Evolutionary conservation across 2,329 filamentous ascomycete genomes (phyloP).

Genomic region (Exophiala mesophila): DNA sequence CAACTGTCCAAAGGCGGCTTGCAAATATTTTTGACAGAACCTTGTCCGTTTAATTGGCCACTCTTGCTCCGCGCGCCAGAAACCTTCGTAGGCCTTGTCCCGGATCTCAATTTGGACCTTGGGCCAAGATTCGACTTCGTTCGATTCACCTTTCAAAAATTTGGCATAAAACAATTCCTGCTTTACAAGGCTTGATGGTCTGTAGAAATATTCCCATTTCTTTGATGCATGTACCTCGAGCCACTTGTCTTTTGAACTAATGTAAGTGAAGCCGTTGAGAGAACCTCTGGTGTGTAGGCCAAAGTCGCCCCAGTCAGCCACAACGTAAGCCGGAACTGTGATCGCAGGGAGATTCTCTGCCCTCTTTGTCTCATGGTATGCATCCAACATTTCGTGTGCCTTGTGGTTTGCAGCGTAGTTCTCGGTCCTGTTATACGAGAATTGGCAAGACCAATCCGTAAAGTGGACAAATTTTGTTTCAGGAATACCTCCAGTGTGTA

Average conservation of each 20-base stretch:
- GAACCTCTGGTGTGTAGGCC: slow-evolving; percentile 8
- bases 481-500: slow-evolving; percentile 48
- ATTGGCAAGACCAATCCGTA: slow-evolving; percentile 9
- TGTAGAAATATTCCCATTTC: slow-evolving; percentile 11
- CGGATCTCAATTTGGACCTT: slow-evolving; percentile 7
- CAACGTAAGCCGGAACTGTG: slow-evolving; percentile 5
- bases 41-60: slow-evolving; percentile 5
- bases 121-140: slow-evolving; percentile 7
- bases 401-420: background rate
- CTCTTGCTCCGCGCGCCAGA: background rate
- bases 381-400: slow-evolving; percentile 9
- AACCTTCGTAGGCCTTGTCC: background rate
- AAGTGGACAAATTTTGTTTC: background rate
- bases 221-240: slow-evolving; percentile 9
- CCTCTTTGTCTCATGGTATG: slow-evolving; percentile 2
- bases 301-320: slow-evolving; percentile 9
- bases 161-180: slow-evolving; percentile 8
- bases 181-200: background rate
- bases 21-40: slow-evolving; percentile 4
- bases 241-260: slow-evolving; percentile 9
- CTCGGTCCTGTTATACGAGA: slow-evolving; percentile 3
- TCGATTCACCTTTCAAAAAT: slow-evolving; percentile 5
- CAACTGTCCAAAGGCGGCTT: background rate
- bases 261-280: slow-evolving; percentile 5
- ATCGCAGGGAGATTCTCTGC: slow-evolving; percentile 1